Evolutionary conservation across 768 basidiomycete genomes (phyloP).

Genomic region (Phylloporus scabripes): DNA sequence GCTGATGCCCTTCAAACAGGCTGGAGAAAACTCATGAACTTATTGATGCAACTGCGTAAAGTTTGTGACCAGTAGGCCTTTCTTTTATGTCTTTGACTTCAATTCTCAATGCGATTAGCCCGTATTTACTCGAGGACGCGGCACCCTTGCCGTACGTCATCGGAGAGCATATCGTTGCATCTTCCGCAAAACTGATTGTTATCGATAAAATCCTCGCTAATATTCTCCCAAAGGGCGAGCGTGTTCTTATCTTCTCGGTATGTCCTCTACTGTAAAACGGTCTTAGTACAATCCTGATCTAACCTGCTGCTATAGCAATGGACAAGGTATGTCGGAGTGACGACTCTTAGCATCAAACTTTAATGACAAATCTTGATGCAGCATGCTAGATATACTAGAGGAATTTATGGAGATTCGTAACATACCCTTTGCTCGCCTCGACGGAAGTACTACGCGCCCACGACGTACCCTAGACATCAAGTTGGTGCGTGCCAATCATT

Average conservation of each 20-base stretch:
- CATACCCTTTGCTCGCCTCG: constrained; percentile 56
- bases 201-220: constrained; percentile 57
- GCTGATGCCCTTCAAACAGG: constrained; percentile 27
- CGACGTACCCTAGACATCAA: constrained; percentile 54
- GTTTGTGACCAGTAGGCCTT: constrained; percentile 60
- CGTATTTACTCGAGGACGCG: constrained; percentile 47
- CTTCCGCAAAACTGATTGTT: constrained; percentile 51
- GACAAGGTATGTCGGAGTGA: constrained; percentile 36
- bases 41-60: constrained; percentile 66
- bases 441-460: constrained; percentile 49
- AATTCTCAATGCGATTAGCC: constrained; percentile 31
- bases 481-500: constrained; percentile 34
- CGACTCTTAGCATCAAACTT: neutral
- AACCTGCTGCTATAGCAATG: constrained; percentile 45
- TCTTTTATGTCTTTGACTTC: neutral
- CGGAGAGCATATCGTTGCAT: constrained; percentile 51
- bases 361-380: constrained; percentile 19
- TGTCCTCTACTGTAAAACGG: neutral
- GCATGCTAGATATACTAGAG: constrained; percentile 66
- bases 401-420: constrained; percentile 58
- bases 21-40: constrained; percentile 56
- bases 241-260: constrained; percentile 63
- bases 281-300: neutral
- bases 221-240: constrained; percentile 53
- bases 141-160: constrained; percentile 45